Evolutionary conservation across 495 filamentous ascomycete species (phyloP).

Genomic region (Podospora comata): DNA sequence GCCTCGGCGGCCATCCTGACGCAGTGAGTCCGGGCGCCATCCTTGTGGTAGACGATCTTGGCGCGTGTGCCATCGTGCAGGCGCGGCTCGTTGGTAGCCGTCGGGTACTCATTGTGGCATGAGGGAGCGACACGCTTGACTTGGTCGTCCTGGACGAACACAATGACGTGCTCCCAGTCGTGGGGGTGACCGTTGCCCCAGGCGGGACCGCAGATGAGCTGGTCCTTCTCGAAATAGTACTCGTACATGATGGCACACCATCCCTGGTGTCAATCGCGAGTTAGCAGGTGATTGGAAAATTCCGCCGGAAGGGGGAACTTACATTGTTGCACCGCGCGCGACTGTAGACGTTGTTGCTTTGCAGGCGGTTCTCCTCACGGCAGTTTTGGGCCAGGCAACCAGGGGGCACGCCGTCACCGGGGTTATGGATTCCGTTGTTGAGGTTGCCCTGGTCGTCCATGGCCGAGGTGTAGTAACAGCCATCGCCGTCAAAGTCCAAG

Average conservation of each 20-base stretch:
- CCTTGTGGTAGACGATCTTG: conserved; percentile 33
- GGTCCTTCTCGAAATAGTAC: conserved; percentile 40
- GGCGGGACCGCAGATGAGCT: conserved; percentile 20
- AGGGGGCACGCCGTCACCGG: conserved; percentile 18
- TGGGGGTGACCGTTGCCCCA: conserved; percentile 30
- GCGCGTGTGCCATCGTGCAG: conserved; percentile 16
- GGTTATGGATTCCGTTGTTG: conserved; percentile 12
- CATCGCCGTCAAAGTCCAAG: conserved; percentile 37
- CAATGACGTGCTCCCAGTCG: conserved; percentile 40
- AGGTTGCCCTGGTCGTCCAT: conserved; percentile 32
- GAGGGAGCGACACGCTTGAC: conserved; percentile 31
- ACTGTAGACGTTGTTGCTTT: conserved; percentile 34
- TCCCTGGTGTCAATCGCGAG: background rate
- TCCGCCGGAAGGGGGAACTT: too few relatives aligned
- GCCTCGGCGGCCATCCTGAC: conserved; percentile 32
- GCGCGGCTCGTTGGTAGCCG: conserved; percentile 10
- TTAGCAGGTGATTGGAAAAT: too few relatives aligned
- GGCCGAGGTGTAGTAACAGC: conserved; percentile 36
- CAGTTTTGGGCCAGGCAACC: conserved; percentile 25
- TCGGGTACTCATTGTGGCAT: conserved; percentile 30
- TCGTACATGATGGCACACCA: conserved; percentile 30
- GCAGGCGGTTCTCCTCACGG: conserved; percentile 27
- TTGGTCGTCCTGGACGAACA: conserved; percentile 29
- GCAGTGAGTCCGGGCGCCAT: conserved; percentile 29
- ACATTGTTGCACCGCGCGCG: conserved; percentile 35